phyloP scores from a whole-genome alignment of 208 protist genomes.

The Leishmania amazonensis region DNA sequence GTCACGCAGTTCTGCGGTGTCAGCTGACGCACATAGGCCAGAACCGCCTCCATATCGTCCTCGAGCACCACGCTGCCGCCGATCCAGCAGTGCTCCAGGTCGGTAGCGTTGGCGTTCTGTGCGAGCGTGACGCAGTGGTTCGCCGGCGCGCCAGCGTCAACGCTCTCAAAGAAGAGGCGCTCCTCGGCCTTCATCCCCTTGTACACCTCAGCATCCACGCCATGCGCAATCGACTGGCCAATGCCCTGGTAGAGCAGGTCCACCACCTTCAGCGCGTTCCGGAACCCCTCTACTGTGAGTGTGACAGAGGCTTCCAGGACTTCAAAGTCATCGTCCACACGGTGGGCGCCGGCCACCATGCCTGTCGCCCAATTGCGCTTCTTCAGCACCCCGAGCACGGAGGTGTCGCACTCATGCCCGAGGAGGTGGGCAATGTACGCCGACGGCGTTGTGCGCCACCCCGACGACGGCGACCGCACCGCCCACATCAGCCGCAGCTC shows the following conservation, averaged over 20 bases:
- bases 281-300: conserved; percentile 65
- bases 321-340: conserved; percentile 67
- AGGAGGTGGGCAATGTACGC: conserved; percentile 89
- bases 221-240: conserved; percentile 38
- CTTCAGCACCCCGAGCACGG: conserved; percentile 87
- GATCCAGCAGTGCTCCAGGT: conserved; percentile 57
- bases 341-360: conserved; percentile 67
- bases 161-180: conserved; percentile 57
- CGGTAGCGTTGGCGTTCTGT: conserved; percentile 36
- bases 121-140: conserved; percentile 59
- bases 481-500: conserved; percentile 64
- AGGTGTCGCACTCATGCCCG: conserved; percentile 94
- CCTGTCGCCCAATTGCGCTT: conserved; percentile 56
- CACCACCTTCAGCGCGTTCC: conserved; percentile 55
- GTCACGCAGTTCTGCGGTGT: conserved; percentile 57
- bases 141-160: conserved; percentile 30
- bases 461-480: conserved; percentile 36
- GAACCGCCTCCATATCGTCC: conserved; percentile 49
- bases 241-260: conserved; percentile 67
- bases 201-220: conserved; percentile 62
- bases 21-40: conserved; percentile 52
- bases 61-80: conserved; percentile 47
- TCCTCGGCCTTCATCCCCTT: conserved; percentile 63
- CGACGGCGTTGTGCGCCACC: conserved; percentile 63
- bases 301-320: conserved; percentile 46